These are phyloP conservation scores for Otatea glauca DNA, from an alignment of 176 grass and related monocot species.

Conservation along the genomic window DNA sequence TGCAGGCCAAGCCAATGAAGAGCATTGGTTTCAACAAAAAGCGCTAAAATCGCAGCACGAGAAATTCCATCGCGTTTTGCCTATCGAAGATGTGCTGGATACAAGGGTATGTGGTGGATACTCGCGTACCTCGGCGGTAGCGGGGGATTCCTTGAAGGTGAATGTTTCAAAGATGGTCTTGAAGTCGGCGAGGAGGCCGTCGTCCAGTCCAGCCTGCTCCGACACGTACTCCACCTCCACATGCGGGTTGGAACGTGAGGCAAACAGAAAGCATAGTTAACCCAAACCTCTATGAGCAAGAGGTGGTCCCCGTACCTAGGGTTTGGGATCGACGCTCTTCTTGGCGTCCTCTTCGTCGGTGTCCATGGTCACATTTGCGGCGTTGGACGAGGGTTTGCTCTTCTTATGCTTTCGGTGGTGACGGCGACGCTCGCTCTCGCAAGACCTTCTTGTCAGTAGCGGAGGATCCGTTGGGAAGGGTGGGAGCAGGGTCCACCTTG, in stretches of 20 bases:
- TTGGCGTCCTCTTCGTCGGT: neutral
- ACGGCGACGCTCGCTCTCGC: constrained; percentile 63
- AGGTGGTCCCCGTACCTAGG: constrained; percentile 23
- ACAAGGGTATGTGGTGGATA: neutral
- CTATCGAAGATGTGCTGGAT: neutral
- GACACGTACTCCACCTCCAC: constrained; percentile 83
- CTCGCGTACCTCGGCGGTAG: constrained; percentile 45
- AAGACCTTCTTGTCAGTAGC: constrained; percentile 39
- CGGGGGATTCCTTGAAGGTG: constrained; percentile 68
- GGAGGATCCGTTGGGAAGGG: constrained; percentile 18
- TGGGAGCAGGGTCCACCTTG: neutral
- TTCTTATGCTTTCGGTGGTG: constrained; percentile 69
- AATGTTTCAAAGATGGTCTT: constrained; percentile 88
- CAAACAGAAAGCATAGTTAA: neutral
- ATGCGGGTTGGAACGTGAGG: constrained; percentile 22
- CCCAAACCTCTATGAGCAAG: neutral
- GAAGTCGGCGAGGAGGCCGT: constrained; percentile 68
- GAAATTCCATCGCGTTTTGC: constrained; percentile 6
- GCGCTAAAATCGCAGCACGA: neutral
- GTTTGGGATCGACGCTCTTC: constrained; percentile 32
- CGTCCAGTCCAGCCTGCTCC: constrained; percentile 75
- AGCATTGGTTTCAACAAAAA: neutral
- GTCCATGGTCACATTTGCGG: neutral
- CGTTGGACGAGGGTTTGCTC: constrained; percentile 41
- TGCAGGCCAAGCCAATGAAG: neutral